Conservation (phyloP, 2,329 filamentous ascomycete genomes). For the Bipolaris oryzae region DNA sequence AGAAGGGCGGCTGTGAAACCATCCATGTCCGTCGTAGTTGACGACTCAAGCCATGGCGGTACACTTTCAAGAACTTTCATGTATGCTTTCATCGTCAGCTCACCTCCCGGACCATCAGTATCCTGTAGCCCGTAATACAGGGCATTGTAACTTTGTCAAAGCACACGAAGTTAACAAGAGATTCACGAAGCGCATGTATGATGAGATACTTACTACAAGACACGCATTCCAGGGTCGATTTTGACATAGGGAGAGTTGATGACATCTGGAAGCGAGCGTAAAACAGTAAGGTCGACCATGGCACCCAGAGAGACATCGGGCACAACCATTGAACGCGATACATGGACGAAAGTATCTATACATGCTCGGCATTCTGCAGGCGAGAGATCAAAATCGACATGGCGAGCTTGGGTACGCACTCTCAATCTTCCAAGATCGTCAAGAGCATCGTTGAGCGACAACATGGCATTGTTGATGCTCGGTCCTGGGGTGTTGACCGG, state of each 20-base stretch:
- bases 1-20: conserved; percentile 29
- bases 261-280: conserved; percentile 31
- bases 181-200: background rate
- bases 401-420: conserved; percentile 23
- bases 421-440: conserved; percentile 35
- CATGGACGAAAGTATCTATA: conserved; percentile 28
- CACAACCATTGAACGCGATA: conserved; percentile 24
- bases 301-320: conserved; percentile 24
- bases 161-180: background rate
- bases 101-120: conserved; percentile 20
- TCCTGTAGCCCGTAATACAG: conserved; percentile 33
- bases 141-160: conserved; percentile 24
- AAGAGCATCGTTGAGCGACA: conserved; percentile 33
- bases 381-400: conserved; percentile 22
- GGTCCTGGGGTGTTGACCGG: conserved; percentile 28
- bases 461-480: conserved; percentile 36
- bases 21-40: conserved; percentile 25
- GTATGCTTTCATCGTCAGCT: conserved; percentile 29
- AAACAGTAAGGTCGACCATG: conserved; percentile 22
- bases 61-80: conserved; percentile 35
- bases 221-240: conserved; percentile 31
- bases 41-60: conserved; percentile 33
- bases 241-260: conserved; percentile 35
- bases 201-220: conserved; percentile 24
- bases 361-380: conserved; percentile 26